These are phyloP conservation scores for Dictyostelium citrinum DNA, from an alignment of 78 protist genomes.

Conservation along the genomic window DNA sequence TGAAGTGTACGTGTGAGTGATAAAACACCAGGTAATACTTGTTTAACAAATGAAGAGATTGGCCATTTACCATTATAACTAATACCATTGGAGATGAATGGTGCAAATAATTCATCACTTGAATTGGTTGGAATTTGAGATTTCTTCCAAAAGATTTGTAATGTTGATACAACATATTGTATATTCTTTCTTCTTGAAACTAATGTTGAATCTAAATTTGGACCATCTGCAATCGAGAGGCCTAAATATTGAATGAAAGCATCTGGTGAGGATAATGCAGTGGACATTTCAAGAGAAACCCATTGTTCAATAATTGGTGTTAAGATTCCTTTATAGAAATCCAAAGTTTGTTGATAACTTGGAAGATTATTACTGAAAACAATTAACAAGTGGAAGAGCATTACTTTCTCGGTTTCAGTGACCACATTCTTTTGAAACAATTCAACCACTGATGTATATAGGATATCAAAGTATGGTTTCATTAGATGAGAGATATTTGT, in stretches of 20 bases:
- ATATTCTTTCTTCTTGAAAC: slow-evolving; percentile 4
- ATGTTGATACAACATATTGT: background rate
- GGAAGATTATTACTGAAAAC: background rate
- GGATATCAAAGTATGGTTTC: slow-evolving; percentile 4
- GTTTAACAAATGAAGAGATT: slow-evolving; percentile 23
- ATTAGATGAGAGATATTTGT: background rate
- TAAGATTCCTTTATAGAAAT: slow-evolving; percentile 22
- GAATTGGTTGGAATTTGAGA: slow-evolving; percentile 2
- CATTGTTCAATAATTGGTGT: slow-evolving; percentile 12
- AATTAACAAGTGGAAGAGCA: slow-evolving; percentile 22
- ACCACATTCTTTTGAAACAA: background rate
- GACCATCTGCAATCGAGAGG: background rate
- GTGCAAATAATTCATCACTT: background rate
- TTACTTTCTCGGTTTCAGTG: slow-evolving; percentile 35
- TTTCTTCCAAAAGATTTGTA: slow-evolving; percentile 65
- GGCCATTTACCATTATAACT: slow-evolving; percentile 58
- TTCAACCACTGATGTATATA: slow-evolving; percentile 23
- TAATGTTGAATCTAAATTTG: background rate
- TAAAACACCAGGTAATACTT: slow-evolving; percentile 28
- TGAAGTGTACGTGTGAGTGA: slow-evolving; percentile 15
- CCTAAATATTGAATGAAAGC: background rate
- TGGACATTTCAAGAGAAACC: background rate
- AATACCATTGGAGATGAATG: slow-evolving; percentile 65
- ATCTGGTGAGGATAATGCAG: slow-evolving; percentile 47
- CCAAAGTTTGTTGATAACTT: slow-evolving; percentile 6